Base-by-base conservation (phyloP, 169 alveolate genomes). In the Cyclospora cayetanensis region DNA sequence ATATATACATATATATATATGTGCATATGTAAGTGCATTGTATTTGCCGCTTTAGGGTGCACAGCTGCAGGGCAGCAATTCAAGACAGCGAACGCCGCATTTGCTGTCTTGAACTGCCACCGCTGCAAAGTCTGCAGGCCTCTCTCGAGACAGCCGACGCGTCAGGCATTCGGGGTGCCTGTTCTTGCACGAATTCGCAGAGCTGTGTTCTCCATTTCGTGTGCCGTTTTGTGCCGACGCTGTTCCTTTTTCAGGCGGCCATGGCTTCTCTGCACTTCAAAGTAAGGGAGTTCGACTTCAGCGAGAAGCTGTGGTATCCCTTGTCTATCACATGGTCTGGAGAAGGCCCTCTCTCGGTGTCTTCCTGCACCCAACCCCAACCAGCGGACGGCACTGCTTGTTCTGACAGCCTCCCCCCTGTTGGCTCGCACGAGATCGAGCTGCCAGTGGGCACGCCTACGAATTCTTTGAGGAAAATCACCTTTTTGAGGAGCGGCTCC, bases 251-350 rank as follows among this genome's bases (percentile, higher is more conserved):
- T 37, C 84, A 85, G 91, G 91, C 91, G 3, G 91, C 91, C n/a
- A 85, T 85, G 91, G 91, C 91, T 0, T 85, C 91, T 4, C 55
- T 63, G 37, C 74, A 74, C 83, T 85, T 85, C 91, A 39, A 46
- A 4, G 91, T 85, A 18, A 85, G 65, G 68, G 84, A 60, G 66
- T 85, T 39, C 70, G 91, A 53, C 39, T 85, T 85, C 35, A 66
- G 72, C 4, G 91, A 85, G 77, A n/a, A 74, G 53, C 50, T 39
- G 82, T 37, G 52, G 83, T 37, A 41, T 25, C 91, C 91, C 39
- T 25, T 85, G 20, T 31, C 60, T 31, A 22, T 85, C 43, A 39
- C 66, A 0, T 85, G 91, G 91, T 20, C 90, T 12, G 90, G 74
- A 4, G 84, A 41, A 27, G 52, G 41, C 39, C 91, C 91, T 34